These are phyloP conservation scores for Claviceps digitariae DNA, from an alignment of 2,329 filamentous ascomycete species.

Conservation along the genomic window DNA sequence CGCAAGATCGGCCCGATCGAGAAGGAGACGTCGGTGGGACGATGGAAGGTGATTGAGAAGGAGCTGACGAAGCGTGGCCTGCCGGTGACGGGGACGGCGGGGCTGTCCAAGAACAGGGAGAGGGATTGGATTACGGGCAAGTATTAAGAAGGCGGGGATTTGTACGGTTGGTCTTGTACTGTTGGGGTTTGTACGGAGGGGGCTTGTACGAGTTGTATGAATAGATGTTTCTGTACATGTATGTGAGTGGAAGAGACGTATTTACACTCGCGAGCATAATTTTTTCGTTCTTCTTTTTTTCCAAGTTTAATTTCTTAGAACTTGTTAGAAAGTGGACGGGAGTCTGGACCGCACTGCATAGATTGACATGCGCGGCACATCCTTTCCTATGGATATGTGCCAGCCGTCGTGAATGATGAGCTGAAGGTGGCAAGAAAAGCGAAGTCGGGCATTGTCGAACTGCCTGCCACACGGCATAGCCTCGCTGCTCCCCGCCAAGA, in stretches of 20 bases:
- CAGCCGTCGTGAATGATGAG: too few relatives aligned
- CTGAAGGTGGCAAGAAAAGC: too few relatives aligned
- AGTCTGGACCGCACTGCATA: too few relatives aligned
- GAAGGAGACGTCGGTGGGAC: conserved; percentile 56
- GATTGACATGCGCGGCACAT: too few relatives aligned
- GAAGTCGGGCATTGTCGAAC: too few relatives aligned
- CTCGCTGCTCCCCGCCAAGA: too few relatives aligned
- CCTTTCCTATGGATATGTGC: too few relatives aligned
- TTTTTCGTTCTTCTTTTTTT: neutral
- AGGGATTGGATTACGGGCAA: conserved; percentile 28
- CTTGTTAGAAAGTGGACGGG: too few relatives aligned
- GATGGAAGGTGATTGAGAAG: conserved; percentile 67
- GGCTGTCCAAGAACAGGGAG: conserved; percentile 28
- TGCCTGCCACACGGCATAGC: too few relatives aligned
- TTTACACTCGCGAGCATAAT: neutral
- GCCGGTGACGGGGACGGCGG: conserved; percentile 37
- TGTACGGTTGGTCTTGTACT: too few relatives aligned
- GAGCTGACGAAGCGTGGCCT: conserved; percentile 51
- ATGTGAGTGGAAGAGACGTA: neutral
- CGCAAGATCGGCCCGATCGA: conserved; percentile 57
- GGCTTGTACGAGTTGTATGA: neutral
- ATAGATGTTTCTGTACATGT: neutral
- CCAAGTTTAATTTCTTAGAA: neutral
- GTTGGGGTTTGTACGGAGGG: too few relatives aligned
- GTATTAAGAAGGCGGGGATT: conserved; percentile 10